Evolutionary conservation across 2,329 filamentous ascomycete genomes (phyloP).

Genomic region (Hortaea werneckii): DNA sequence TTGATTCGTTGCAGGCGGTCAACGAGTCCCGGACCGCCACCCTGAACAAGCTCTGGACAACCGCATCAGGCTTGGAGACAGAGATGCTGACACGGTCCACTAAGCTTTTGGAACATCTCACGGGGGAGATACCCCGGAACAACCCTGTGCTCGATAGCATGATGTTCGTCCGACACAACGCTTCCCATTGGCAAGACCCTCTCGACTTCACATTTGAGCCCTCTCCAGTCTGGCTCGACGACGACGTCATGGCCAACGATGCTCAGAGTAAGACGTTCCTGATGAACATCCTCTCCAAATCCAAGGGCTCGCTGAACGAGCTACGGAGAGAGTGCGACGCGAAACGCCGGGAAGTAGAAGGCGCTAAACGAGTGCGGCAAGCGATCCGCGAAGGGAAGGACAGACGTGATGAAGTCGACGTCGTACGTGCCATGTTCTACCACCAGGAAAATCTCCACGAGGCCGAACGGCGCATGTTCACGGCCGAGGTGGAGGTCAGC

Average conservation of each 20-base stretch:
- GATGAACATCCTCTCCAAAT: constrained; percentile 84
- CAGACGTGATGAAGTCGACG: constrained; percentile 76
- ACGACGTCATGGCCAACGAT: constrained; percentile 75
- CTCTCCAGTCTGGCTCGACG: constrained; percentile 94
- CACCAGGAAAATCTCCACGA: constrained; percentile 79
- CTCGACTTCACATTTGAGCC: constrained; percentile 79
- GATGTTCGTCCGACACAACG: constrained; percentile 96
- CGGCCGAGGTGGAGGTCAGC: constrained; percentile 83
- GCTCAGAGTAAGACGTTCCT: constrained; percentile 82
- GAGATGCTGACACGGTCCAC: constrained; percentile 65
- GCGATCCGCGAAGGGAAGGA: constrained; percentile 73
- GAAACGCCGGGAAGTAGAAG: constrained; percentile 76
- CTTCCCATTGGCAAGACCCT: constrained; percentile 70
- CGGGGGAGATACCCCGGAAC: constrained; percentile 77
- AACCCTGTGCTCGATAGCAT: constrained; percentile 83
- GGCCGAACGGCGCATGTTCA: constrained; percentile 71
- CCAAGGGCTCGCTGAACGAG: constrained; percentile 72
- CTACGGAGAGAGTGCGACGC: constrained; percentile 74
- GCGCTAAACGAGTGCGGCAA: constrained; percentile 61
- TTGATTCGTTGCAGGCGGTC: constrained; percentile 84
- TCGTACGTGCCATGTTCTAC: constrained; percentile 72
- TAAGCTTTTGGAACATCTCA: constrained; percentile 60
- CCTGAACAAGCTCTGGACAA: constrained; percentile 75
- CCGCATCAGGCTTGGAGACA: constrained; percentile 71
- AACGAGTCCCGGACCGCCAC: constrained; percentile 79